Conservation (phyloP, 2,329 filamentous ascomycete species). For the Arthrobotrys iridis region DNA sequence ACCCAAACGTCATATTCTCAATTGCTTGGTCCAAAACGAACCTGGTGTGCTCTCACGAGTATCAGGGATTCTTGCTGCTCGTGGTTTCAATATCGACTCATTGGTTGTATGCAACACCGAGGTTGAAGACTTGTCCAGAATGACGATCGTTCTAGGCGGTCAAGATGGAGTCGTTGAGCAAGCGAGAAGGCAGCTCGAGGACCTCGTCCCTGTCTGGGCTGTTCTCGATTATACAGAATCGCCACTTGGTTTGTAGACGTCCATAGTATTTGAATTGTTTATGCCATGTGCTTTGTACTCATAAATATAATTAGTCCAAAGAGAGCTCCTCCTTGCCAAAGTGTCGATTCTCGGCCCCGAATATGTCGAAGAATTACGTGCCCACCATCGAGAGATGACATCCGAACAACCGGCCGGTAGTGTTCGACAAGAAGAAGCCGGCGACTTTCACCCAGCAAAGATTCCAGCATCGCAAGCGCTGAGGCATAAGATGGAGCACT, state of each 20-base stretch:
- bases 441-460: conserved; percentile 89
- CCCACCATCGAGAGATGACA: conserved; percentile 92
- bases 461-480: conserved; percentile 87
- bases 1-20: conserved; percentile 93
- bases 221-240: conserved; percentile 95
- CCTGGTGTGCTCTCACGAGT: conserved; percentile 96
- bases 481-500: conserved; percentile 95
- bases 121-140: conserved; percentile 93
- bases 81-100: conserved; percentile 99
- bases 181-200: conserved; percentile 91
- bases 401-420: conserved; percentile 60
- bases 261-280: neutral
- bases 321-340: conserved; percentile 93
- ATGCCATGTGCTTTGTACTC: neutral
- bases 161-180: conserved; percentile 98
- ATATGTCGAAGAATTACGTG: conserved; percentile 96
- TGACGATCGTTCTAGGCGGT: conserved; percentile 97
- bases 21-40: conserved; percentile 98
- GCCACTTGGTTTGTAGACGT: conserved; percentile 67
- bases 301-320: conserved; percentile 72
- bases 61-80: conserved; percentile 92
- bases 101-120: conserved; percentile 98
- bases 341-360: conserved; percentile 96
- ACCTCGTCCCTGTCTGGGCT: conserved; percentile 97
- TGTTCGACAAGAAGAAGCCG: conserved; percentile 63